phyloP scores from a whole-genome alignment of 345 rosid species.

The Syzygium aqueum region DNA sequence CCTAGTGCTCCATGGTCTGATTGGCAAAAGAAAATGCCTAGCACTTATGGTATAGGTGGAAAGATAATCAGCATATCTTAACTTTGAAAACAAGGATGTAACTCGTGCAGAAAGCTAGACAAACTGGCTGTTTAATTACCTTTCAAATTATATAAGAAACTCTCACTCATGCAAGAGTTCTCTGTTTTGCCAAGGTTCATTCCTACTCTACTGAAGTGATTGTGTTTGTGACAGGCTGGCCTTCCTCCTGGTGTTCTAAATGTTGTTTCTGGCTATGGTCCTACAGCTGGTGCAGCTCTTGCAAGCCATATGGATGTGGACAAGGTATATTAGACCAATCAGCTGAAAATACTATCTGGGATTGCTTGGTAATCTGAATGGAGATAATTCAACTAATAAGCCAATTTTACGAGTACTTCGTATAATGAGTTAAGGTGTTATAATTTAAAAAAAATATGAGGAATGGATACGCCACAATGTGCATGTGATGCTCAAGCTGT shows the following conservation, averaged over 20 bases:
- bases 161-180: background rate
- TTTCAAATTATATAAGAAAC: background rate
- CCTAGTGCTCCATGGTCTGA: background rate
- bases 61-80: background rate
- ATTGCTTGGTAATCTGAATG: background rate
- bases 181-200: background rate
- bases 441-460: background rate
- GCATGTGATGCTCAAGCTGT: background rate
- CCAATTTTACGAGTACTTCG: background rate
- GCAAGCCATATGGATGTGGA: constrained; percentile 95
- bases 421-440: background rate
- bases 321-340: constrained; percentile 42
- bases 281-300: constrained; percentile 80
- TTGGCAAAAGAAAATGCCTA: background rate
- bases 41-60: background rate
- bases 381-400: background rate
- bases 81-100: background rate
- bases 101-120: background rate
- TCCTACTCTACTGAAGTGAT: background rate
- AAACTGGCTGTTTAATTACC: background rate
- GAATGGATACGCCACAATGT: background rate
- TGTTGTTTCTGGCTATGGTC: constrained; percentile 77
- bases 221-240: constrained; percentile 50
- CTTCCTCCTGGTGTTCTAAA: constrained; percentile 91
- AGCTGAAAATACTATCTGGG: background rate